A percentile compares a stretch with the other conserved stretches of the same genome.
phyloP scores from a whole-genome alignment of 345 rosid genomes.

The Dipteronia sinensis region DNA sequence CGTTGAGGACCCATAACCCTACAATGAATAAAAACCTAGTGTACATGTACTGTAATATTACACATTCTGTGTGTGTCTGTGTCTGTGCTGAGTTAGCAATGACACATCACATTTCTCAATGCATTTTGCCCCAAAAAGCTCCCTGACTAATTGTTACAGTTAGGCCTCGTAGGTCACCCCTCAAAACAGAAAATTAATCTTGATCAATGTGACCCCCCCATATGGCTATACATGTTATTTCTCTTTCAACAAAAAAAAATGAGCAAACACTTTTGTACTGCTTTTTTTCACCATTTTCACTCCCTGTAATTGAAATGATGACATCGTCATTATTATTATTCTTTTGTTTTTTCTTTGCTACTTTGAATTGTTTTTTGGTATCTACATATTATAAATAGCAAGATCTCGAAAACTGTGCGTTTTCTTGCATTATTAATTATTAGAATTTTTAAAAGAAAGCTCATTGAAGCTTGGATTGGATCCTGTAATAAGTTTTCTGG shows the following conservation, averaged over 20 bases:
- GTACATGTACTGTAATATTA: neutral
- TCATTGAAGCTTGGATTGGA: too few species aligned
- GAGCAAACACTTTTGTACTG: neutral
- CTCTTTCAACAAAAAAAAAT: too few species aligned
- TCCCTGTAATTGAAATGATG: slow-evolving; percentile 2
- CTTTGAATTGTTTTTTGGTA: neutral
- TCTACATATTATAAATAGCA: too few species aligned
- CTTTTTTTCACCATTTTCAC: neutral
- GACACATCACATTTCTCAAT: neutral
- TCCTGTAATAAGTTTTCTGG: neutral
- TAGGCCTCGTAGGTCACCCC: neutral
- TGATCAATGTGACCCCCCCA: too few species aligned
- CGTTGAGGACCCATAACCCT: neutral
- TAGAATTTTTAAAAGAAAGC: too few species aligned
- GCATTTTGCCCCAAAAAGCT: too few species aligned
- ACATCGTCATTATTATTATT: neutral
- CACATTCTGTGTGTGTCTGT: neutral
- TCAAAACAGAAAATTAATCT: neutral
- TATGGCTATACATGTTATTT: too few species aligned
- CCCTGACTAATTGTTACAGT: neutral
- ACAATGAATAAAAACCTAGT: too few species aligned
- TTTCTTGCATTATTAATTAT: too few species aligned
- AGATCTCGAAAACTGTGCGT: neutral
- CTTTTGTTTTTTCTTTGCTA: neutral
- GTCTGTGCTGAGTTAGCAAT: neutral